Conservation (phyloP, 139 green algal genomes). For the Edaphochlamys debaryana region DNA sequence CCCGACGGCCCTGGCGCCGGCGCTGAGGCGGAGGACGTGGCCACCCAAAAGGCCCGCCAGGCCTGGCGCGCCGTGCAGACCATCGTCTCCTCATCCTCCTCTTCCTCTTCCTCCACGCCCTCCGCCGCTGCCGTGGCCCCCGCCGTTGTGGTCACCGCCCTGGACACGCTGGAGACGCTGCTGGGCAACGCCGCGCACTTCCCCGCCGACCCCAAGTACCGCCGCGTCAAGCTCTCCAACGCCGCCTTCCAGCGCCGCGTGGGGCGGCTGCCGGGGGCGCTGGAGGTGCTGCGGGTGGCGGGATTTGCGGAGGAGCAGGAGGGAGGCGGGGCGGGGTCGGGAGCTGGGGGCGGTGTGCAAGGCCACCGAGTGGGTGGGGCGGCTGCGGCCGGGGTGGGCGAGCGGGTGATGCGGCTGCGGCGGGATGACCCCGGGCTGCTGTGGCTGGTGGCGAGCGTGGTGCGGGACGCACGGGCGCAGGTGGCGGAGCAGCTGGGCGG, state of each 20-base stretch:
- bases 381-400: neutral
- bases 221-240: conserved; percentile 41
- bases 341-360: too few relatives aligned
- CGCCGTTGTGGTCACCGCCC: neutral
- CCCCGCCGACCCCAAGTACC: conserved; percentile 38
- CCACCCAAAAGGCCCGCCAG: neutral
- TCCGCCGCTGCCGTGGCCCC: neutral
- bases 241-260: conserved; percentile 36
- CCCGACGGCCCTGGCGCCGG: neutral
- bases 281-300: conserved; percentile 49
- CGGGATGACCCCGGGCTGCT: conserved; percentile 55
- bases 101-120: neutral
- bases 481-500: conserved; percentile 2
- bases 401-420: conserved; percentile 31
- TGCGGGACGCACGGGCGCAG: conserved; percentile 30
- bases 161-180: conserved; percentile 35
- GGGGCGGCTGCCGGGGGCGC: conserved; percentile 34
- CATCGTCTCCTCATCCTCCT: neutral
- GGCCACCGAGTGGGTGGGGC: too few relatives aligned
- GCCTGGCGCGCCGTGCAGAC: conserved; percentile 1
- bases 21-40: neutral
- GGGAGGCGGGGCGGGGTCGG: neutral
- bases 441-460: conserved; percentile 54
- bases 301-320: conserved; percentile 43
- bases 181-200: conserved; percentile 42